These are phyloP conservation scores for Fusarium sp. DNA, from an alignment of 2,329 filamentous ascomycete genomes.

Conservation along the genomic window DNA sequence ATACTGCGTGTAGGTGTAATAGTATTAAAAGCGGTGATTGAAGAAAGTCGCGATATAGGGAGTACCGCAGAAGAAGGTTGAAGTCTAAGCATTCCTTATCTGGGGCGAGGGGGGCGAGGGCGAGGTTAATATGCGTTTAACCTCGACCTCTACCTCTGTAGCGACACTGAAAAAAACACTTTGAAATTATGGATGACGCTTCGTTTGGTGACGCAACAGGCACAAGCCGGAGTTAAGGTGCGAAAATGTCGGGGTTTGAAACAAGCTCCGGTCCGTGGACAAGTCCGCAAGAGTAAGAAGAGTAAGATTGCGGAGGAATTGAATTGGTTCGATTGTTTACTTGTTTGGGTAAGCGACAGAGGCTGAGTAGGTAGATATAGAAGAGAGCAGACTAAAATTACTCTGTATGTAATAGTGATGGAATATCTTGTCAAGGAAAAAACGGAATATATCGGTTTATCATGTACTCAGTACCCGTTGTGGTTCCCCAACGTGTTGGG, in stretches of 20 bases:
- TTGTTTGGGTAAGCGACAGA: conserved; percentile 1
- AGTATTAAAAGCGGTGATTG: conserved; percentile 44
- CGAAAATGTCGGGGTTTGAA: conserved; percentile 31
- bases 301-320: conserved; percentile 10
- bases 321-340: conserved; percentile 24
- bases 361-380: neutral
- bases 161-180: conserved; percentile 18
- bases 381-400: neutral
- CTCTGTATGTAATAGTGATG: neutral
- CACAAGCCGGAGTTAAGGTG: conserved; percentile 40
- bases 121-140: conserved; percentile 32
- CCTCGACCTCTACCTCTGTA: conserved; percentile 36
- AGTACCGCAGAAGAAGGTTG: conserved; percentile 52
- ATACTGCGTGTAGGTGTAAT: conserved; percentile 43
- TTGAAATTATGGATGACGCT: conserved; percentile 40
- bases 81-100: conserved; percentile 57
- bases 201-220: conserved; percentile 26
- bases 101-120: conserved; percentile 27
- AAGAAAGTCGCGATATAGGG: conserved; percentile 53
- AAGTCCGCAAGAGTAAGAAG: conserved; percentile 27
- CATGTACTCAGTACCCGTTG: conserved; percentile 16
- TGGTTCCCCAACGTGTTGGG: conserved; percentile 42
- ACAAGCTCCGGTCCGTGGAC: conserved; percentile 28
- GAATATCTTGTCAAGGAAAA: neutral
- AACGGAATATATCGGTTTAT: conserved; percentile 43